Conservation (phyloP, 2,329 filamentous ascomycete species). For the Macrophomina pseudophaseolina region DNA sequence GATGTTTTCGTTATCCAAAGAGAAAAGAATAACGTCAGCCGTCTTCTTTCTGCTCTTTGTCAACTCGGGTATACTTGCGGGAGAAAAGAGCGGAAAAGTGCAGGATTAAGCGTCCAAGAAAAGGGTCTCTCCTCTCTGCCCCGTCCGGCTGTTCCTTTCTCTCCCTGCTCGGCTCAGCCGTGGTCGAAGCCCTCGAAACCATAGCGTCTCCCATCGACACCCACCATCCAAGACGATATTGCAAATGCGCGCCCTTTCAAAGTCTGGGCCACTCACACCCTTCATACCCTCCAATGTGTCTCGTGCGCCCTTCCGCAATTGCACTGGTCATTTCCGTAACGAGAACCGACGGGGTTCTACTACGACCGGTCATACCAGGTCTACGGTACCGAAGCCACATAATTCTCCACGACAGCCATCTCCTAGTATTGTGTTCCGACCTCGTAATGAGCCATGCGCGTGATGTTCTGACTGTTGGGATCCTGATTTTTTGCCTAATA, state of each 20-base stretch:
- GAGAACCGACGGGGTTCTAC: not conserved
- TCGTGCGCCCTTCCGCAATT: not conserved
- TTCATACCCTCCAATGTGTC: not conserved
- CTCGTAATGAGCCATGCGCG: not conserved
- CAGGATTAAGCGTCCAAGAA: not conserved
- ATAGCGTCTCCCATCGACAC: not conserved
- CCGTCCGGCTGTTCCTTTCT: not conserved
- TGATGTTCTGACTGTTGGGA: not conserved
- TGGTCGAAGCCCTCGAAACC: too few species aligned
- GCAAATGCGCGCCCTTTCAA: not conserved
- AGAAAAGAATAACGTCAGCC: not conserved
- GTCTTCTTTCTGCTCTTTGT: not conserved
- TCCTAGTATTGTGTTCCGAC: not conserved
- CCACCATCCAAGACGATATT: not conserved
- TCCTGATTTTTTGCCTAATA: slow-evolving; percentile 3
- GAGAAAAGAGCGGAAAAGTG: not conserved
- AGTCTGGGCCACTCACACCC: not conserved
- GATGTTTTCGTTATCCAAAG: not conserved
- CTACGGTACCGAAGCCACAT: not conserved
- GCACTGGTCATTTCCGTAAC: not conserved
- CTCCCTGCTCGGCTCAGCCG: not conserved
- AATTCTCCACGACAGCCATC: not conserved
- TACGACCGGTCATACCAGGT: not conserved
- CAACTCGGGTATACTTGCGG: not conserved
- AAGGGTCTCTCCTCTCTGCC: not conserved